phyloP scores from a whole-genome alignment of 148 eudicot genomes.

The Silene conica region DNA sequence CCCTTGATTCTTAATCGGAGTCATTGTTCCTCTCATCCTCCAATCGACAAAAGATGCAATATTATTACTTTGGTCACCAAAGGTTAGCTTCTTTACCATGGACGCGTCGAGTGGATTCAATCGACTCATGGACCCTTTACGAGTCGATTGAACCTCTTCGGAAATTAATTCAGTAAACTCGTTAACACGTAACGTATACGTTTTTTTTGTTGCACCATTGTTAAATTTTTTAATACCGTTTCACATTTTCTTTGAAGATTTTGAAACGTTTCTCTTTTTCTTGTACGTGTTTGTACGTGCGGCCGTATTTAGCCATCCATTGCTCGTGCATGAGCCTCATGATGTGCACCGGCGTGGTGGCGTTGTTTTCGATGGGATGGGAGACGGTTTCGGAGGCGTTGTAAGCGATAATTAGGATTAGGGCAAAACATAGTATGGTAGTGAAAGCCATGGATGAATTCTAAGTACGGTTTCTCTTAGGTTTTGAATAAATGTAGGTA shows the following conservation, averaged over 20 bases:
- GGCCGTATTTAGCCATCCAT: conserved; percentile 25
- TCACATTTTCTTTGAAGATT: conserved; percentile 40
- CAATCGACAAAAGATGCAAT: conserved; percentile 15
- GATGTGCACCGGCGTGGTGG: conserved; percentile 6
- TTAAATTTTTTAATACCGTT: conserved; percentile 32
- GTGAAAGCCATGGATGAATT: no score
- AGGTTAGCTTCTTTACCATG: not conserved
- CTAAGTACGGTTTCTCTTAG: no score
- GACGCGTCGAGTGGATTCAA: not conserved
- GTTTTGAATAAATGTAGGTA: no score
- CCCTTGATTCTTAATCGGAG: conserved; percentile 24
- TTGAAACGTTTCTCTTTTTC: conserved; percentile 38
- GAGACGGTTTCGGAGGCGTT: no score
- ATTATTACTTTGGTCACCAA: not conserved
- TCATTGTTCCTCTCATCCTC: conserved; percentile 18
- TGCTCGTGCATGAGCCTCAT: conserved; percentile 18
- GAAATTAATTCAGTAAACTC: conserved; percentile 39
- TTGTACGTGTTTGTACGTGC: not conserved
- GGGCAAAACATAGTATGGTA: no score
- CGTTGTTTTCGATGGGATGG: not conserved
- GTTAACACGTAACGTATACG: conserved; percentile 38
- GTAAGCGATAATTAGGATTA: no score
- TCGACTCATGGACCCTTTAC: conserved; percentile 1
- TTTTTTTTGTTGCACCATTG: conserved; percentile 26
- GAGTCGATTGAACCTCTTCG: conserved; percentile 30